phyloP scores from a whole-genome alignment of 768 basidiomycete genomes.

The Agrocybe pediades region DNA sequence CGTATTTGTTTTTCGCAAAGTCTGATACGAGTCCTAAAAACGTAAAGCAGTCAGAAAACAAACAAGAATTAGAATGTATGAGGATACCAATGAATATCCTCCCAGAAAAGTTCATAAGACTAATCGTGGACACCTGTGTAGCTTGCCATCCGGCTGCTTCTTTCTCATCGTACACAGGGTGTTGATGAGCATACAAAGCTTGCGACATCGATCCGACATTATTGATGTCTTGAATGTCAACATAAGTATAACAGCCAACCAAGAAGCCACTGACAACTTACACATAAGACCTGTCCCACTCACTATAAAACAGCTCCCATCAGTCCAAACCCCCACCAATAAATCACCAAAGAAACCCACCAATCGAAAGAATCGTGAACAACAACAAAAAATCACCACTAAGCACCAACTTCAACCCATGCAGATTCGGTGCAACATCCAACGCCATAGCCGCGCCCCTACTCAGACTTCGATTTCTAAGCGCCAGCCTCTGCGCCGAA shows the following conservation, averaged over 20 bases:
- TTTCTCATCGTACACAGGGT: constrained; percentile 63
- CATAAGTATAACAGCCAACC: no score
- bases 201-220: constrained; percentile 84
- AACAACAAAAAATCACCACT: constrained; percentile 68
- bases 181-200: constrained; percentile 57
- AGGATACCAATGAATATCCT: constrained; percentile 70
- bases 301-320: constrained; percentile 37
- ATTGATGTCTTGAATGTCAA: constrained; percentile 66
- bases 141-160: constrained; percentile 78
- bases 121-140: constrained; percentile 80
- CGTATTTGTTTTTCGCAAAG: constrained; percentile 54
- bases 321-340: neutral
- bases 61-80: constrained; percentile 1
- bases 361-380: constrained; percentile 54
- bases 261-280: no score
- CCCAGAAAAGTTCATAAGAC: constrained; percentile 79
- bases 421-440: constrained; percentile 47
- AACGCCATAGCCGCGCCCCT: constrained; percentile 20
- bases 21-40: constrained; percentile 69
- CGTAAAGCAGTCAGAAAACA: neutral
- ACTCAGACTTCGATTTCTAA: constrained; percentile 21
- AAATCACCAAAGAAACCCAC: constrained; percentile 38
- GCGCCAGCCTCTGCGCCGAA: constrained; percentile 3
- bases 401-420: constrained; percentile 52
- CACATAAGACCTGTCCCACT: constrained; percentile 86